Evolutionary conservation across 495 filamentous ascomycete species (phyloP).

Genomic region (Extremus antarcticus): DNA sequence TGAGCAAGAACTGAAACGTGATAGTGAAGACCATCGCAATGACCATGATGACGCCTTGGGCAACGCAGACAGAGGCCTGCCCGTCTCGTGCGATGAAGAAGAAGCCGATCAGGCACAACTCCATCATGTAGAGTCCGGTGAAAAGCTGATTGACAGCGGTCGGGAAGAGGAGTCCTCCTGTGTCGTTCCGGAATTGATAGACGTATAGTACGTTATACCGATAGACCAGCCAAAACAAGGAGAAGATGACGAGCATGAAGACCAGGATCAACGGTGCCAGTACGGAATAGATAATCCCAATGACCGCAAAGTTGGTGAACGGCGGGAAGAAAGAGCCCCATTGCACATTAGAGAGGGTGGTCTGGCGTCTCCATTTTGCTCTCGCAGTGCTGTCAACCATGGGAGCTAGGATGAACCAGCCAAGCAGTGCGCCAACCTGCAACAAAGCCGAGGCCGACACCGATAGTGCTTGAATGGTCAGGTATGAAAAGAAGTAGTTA

Average conservation of each 20-base stretch:
- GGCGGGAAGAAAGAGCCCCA: conserved; percentile 95
- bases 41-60: conserved; percentile 87
- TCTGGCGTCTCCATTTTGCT: conserved; percentile 79
- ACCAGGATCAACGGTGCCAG: conserved; percentile 83
- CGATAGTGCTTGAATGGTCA: conserved; percentile 86
- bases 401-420: conserved; percentile 71
- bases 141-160: conserved; percentile 93
- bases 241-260: conserved; percentile 91
- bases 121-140: conserved; percentile 89
- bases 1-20: conserved; percentile 74
- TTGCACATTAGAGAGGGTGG: conserved; percentile 61
- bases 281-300: conserved; percentile 84
- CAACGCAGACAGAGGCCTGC: conserved; percentile 49
- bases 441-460: conserved; percentile 81
- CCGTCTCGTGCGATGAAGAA: conserved; percentile 75
- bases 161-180: conserved; percentile 86
- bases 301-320: conserved; percentile 90
- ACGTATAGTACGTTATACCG: conserved; percentile 96
- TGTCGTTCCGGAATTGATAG: conserved; percentile 81
- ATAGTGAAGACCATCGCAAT: conserved; percentile 56
- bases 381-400: conserved; percentile 78
- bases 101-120: conserved; percentile 77
- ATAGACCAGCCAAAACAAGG: conserved; percentile 89
- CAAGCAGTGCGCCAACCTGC: conserved; percentile 65
- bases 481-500: conserved; percentile 98